phyloP scores from a whole-genome alignment of 2,329 filamentous ascomycete species.

The Fusarium sp. region DNA sequence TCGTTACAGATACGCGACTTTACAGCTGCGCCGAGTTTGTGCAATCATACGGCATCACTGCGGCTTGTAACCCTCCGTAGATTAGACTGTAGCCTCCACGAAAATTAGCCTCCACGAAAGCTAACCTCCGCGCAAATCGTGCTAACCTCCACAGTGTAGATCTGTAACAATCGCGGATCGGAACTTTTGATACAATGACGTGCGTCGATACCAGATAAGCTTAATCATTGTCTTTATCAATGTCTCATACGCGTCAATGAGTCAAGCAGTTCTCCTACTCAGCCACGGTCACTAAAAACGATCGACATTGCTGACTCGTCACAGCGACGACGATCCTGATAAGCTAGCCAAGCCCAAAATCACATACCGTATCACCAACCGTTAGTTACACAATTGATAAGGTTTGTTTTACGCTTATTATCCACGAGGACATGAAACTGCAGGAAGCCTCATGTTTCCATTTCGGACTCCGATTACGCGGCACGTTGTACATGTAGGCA shows the following conservation, averaged over 20 bases:
- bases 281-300: slow-evolving; percentile 15
- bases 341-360: slow-evolving; percentile 8
- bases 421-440: slow-evolving; percentile 6
- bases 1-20: not conserved
- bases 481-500: slow-evolving; percentile 28
- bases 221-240: slow-evolving; percentile 29
- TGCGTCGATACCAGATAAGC: slow-evolving; percentile 27
- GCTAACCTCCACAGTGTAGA: not conserved
- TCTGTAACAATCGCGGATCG: not conserved
- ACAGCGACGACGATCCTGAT: slow-evolving; percentile 28
- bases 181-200: not conserved
- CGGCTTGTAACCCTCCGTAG: not conserved
- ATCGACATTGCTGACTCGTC: slow-evolving; percentile 29
- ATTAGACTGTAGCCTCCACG: not conserved
- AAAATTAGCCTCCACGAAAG: not conserved
- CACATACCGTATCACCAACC: not conserved
- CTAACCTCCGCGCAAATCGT: not conserved
- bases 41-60: not conserved
- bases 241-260: slow-evolving; percentile 38
- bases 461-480: slow-evolving; percentile 32
- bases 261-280: not conserved
- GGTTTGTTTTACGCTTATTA: slow-evolving; percentile 38
- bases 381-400: slow-evolving; percentile 36
- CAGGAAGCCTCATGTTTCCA: slow-evolving; percentile 27
- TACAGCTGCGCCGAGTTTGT: not conserved